Base-by-base conservation (phyloP, 345 rosid genomes). In the Triadica sebifera region DNA sequence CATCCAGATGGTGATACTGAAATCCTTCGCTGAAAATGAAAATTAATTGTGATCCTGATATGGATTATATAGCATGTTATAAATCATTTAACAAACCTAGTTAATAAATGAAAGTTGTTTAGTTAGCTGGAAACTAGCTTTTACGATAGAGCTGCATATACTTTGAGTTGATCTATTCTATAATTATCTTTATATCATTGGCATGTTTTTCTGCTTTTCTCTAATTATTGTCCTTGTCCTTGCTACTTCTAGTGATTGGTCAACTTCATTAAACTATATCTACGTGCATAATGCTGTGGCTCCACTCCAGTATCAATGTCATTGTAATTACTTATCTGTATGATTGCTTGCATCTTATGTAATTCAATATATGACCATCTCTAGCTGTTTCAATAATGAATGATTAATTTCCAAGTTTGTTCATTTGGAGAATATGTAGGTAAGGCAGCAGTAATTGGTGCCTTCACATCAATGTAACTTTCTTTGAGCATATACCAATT, bases 101-200 rank as follows among this genome's bases (percentile, higher is more conserved):
- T n/a, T 19, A 50, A 61, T 47, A 49, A 60, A 60, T 57, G 4
- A 15, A 9, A 55, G 8, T 55, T 24, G 39, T 17, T 24, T 20
- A 37, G 79, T 78, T 78, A 41, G 66, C 41, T 73, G 74, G 49
- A 67, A 70, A 72, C 59, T 43, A 82, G 67, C 75, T 56, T 68
- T 64, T 57, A 64, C 76, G 67, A 58, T 74, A 34, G 72, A 80
- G 51, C 50, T 60, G n/a, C 49, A 60, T 60, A 46, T n/a, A n/a
- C 65, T 29, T 12, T 37, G 62, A 49, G 43, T 69, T 51, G 17
- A 47, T 76, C 37, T 52, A 62, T 55, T 74, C 74, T 37, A 65
- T 25, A 70, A 25, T 0, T 6, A 58, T 20, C 47, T 60, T 62
- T 39, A 39, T 59, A 45, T 58, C 13, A 17, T 43, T 51, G 37